A percentile compares a stretch with the other conserved stretches of the same genome.
Conservation (phyloP, 805 yeast genomes). For the Wickerhamomyces alni region DNA sequence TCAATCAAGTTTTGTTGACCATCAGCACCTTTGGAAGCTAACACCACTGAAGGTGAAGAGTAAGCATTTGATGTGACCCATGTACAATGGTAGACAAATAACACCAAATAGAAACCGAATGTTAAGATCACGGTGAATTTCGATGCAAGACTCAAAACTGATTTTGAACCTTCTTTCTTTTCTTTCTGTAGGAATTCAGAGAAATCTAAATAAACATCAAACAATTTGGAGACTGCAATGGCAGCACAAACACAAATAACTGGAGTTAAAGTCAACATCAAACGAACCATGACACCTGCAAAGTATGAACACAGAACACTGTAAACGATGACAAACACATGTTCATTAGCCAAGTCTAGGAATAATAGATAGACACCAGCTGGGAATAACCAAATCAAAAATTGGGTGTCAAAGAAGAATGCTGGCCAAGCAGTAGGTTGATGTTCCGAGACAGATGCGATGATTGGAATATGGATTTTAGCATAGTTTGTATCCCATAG, state of each 20-base stretch:
- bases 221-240: conserved; percentile 75
- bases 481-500: conserved; percentile 98
- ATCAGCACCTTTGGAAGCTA: conserved; percentile 77
- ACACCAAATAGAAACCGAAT: conserved; percentile 65
- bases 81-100: conserved; percentile 91
- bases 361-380: conserved; percentile 90
- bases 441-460: conserved; percentile 98
- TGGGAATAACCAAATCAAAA: conserved; percentile 97
- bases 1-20: conserved; percentile 84
- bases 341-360: conserved; percentile 87
- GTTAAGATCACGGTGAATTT: conserved; percentile 58
- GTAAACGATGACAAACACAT: conserved; percentile 86
- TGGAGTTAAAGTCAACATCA: conserved; percentile 95
- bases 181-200: conserved; percentile 27
- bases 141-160: conserved; percentile 33
- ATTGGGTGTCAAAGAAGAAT: conserved; percentile 88
- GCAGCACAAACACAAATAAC: conserved; percentile 92
- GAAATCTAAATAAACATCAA: conserved; percentile 76
- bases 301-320: conserved; percentile 92
- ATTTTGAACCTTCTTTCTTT: conserved; percentile 5
- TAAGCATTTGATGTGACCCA: conserved; percentile 96
- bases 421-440: conserved; percentile 99
- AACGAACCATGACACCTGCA: conserved; percentile 98
- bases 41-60: conserved; percentile 95
- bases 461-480: conserved; percentile 95